Percentiles rank a stretch among this genome's conserved stretches.
Evolutionary conservation across 1,139 yeast species (phyloP).

Genomic region (Saccharomyces pastorianus): DNA sequence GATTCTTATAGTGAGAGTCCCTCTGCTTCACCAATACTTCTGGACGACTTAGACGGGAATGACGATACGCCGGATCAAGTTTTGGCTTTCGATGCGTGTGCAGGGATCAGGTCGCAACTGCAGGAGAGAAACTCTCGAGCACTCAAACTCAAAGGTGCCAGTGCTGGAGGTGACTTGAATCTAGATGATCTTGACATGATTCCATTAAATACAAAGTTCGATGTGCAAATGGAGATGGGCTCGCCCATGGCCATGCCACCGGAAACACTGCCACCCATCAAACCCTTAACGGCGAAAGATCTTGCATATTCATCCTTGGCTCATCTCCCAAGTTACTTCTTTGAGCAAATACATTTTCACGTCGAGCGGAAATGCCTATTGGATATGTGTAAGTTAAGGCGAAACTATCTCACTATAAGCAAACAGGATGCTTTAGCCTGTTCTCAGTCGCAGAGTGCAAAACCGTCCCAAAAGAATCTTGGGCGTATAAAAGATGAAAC

Average conservation of each 20-base stretch:
- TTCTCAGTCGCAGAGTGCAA: neutral
- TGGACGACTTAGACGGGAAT: neutral
- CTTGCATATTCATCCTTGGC: neutral
- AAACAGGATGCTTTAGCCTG: neutral
- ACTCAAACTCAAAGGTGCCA: neutral
- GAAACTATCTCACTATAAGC: neutral
- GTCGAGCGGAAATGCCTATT: neutral
- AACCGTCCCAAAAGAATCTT: neutral
- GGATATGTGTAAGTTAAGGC: neutral
- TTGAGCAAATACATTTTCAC: neutral
- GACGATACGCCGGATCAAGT: neutral
- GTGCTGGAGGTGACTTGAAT: neutral
- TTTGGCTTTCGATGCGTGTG: neutral
- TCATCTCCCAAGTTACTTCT: neutral
- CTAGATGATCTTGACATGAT: conserved; percentile 13
- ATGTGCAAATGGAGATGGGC: conserved; percentile 10
- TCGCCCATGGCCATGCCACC: conserved; percentile 6
- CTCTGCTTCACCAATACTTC: neutral
- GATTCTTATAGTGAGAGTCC: neutral
- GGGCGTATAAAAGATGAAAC: neutral
- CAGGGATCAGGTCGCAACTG: neutral
- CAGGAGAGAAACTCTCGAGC: neutral
- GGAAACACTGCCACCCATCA: neutral
- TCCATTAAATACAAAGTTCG: conserved; percentile 8
- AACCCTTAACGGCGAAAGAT: neutral